Base-by-base conservation (phyloP, 768 basidiomycete species). In the Tephrocybe rancida region DNA sequence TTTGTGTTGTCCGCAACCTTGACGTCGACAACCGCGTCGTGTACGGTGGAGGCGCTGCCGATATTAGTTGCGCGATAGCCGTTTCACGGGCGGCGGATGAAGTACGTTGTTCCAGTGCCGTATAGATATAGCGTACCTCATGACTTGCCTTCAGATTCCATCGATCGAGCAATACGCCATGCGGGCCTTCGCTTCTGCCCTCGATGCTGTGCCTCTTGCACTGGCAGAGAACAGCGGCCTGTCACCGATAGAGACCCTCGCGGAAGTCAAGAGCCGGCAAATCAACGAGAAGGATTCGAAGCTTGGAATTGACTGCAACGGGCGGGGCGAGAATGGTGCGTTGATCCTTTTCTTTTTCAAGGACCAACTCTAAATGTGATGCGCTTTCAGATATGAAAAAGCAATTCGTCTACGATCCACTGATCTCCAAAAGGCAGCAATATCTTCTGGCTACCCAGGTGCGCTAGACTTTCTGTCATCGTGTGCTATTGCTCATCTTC, bases 131-230 rank as follows among this genome's bases (percentile, higher is more conserved):
- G n/a, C n/a, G n/a, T n/a, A n/a, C n/a, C n/a, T n/a, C n/a, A n/a
- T n/a, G n/a, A n/a, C n/a, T n/a, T n/a, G n/a, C n/a, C n/a, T n/a
- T n/a, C 25, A 95, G 92, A 96, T 97, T 60, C 88, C 97, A 1
- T 83, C 93, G 25, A 98, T 99, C 64, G 97, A 99, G 73, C 97
- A 99, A 77, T 99, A 99, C 66, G 97, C 97, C 2, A 98, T 99
- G 95, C 88, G 96, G 44, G 95, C 97, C n/a, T 99, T 98, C 69
- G 83, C 97, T 3, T 90, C 92, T 29, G 96, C 97, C 13, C 77
- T 99, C 7, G 97, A 99, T 64, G 83, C 94, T n/a, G 75, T 98
- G 44, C 97, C 97, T 3, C 83, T 99, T 11, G 97, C 97, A 3
- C 80, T 99, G 10, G 97, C 97, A 13, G 97, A 99, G 73, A 99